Conservation (phyloP, 768 basidiomycete genomes). For the Boletellus ananas region DNA sequence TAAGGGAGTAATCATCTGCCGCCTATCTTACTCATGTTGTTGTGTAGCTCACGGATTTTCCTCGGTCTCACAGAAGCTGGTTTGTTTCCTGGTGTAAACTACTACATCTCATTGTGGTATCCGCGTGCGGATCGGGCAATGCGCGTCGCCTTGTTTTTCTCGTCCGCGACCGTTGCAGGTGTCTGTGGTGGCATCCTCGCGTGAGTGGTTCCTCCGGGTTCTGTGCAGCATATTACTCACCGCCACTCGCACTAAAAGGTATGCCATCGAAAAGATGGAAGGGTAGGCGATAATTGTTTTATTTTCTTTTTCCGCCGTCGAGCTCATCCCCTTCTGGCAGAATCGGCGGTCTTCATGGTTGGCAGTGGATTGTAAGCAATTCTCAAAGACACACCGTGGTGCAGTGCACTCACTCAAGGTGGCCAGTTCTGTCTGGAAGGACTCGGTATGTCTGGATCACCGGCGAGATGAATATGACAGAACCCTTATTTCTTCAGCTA, state of each 20-base stretch:
- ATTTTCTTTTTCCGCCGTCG: no score
- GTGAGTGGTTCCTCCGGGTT: background rate
- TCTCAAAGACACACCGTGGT: background rate
- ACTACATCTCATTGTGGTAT: slow-evolving; percentile 4
- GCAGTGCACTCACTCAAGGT: background rate
- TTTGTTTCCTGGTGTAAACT: background rate
- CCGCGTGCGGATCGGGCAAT: background rate
- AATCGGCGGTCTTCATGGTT: slow-evolving; percentile 1
- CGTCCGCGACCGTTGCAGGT: background rate
- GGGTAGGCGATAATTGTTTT: background rate
- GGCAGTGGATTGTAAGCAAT: slow-evolving; percentile 4
- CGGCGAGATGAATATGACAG: background rate
- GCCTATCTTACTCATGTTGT: background rate
- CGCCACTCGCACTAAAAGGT: background rate
- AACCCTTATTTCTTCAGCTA: background rate
- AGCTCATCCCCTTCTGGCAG: background rate
- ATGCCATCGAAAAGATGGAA: slow-evolving; percentile 2
- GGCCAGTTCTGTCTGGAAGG: slow-evolving; percentile 3
- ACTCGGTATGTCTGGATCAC: background rate
- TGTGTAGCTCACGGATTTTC: background rate
- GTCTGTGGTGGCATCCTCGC: slow-evolving; percentile 1
- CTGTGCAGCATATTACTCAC: background rate
- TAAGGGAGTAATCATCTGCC: background rate
- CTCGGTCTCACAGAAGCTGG: slow-evolving; percentile 1
- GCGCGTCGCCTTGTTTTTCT: background rate